Base-by-base conservation (phyloP, 2,329 filamentous ascomycete species). In the Cryoendolithus antarcticus region DNA sequence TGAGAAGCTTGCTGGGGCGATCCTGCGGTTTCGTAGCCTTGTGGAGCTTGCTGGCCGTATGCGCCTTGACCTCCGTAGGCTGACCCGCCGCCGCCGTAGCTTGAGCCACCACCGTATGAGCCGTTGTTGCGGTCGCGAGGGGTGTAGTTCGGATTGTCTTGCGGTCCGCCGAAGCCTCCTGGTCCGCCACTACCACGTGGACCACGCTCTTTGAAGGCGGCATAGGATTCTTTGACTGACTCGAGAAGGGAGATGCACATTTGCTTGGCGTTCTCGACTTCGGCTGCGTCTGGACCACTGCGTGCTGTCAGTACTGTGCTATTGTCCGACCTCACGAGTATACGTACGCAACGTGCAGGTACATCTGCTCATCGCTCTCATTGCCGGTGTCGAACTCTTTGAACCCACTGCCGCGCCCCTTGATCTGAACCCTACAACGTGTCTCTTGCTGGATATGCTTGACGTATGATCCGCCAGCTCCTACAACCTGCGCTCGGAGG, bases 361-460 rank as follows among this genome's bases (percentile, higher is more conserved):
- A 96, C 86, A 98, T 96, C 2, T 86, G 77, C 58, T 96, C 89
- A 35, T 98, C 89, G 48, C 86, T 93, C 63, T 98, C 91, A 32
- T 70, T 75, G 47, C 84, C 83, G n/a, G 86, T 93, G 28, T 81
- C 77, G 34, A 81, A 77, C 60, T 98, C 91, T 55, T 93, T 79
- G 58, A 93, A 98, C 9, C 91, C 91, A 39, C 88, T 96, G 30
- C 88, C 88, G 47, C 84, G 85, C 11, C 91, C 91, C 61, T 98
- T 98, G 66, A 98, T 98, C 61, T 98, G 91, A 19, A 98, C 91
- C 51, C 89, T 84, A 60, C 91, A 96, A 45, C 84, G 75, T 9
- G 91, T 96, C 62, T 94, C 86, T 57, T 88, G 80, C 63, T 96
- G 91, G 49, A 98, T 96, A 57, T 95, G 89, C 64, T 98, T 98